These are phyloP conservation scores for Syncephalis plumigaleata DNA, from an alignment of 371 early-diverging fungal species.

Conservation along the genomic window DNA sequence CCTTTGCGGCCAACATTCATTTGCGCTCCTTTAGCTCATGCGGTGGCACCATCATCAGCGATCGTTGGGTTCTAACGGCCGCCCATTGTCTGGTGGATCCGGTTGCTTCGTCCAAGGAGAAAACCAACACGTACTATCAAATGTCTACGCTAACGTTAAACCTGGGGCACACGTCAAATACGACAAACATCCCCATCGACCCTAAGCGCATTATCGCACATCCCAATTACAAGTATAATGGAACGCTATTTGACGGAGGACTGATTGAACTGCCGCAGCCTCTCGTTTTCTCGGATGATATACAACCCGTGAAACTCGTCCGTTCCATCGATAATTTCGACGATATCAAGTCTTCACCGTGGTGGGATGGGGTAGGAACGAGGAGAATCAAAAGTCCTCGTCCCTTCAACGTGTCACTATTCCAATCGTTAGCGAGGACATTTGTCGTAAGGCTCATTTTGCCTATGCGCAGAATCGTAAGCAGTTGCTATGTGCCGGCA, in stretches of 20 bases:
- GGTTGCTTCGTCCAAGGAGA: conserved; percentile 1
- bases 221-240: background rate
- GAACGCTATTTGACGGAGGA: background rate
- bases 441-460: conserved; percentile 12
- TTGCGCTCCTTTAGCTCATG: conserved; percentile 6
- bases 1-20: too few species aligned
- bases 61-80: conserved; percentile 19
- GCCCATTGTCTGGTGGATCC: conserved; percentile 19
- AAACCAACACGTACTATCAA: background rate
- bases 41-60: conserved; percentile 19
- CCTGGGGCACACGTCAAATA: background rate
- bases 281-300: background rate
- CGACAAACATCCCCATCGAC: background rate
- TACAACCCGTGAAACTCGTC: background rate
- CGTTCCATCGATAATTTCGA: background rate
- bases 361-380: conserved; percentile 22
- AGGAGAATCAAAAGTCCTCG: conserved; percentile 8
- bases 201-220: background rate
- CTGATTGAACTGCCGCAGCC: background rate
- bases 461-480: conserved; percentile 13
- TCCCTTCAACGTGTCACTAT: conserved; percentile 14
- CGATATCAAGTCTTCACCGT: conserved; percentile 12
- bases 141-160: background rate
- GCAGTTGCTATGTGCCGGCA: conserved; percentile 17
- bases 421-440: background rate